These are phyloP conservation scores for Blepharisma stoltei DNA, from an alignment of 73 alveolate genomes.

Conservation along the genomic window DNA sequence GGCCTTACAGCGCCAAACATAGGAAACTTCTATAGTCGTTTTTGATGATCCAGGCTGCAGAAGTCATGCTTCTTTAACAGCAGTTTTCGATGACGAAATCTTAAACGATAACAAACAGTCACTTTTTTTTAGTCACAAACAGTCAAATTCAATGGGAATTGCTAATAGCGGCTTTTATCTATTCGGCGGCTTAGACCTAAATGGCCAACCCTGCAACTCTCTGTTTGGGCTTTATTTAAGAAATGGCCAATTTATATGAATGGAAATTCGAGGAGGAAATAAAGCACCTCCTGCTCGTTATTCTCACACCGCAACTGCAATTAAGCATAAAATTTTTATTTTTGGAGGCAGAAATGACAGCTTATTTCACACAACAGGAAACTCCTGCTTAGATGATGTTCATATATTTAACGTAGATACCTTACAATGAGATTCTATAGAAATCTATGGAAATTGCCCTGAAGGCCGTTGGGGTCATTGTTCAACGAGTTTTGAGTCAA, in stretches of 20 bases:
- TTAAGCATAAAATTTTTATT: background rate
- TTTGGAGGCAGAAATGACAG: slow-evolving; percentile 5
- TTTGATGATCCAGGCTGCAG: background rate
- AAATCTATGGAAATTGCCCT: background rate
- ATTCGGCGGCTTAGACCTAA: background rate
- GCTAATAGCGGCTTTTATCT: background rate
- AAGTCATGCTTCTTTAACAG: background rate
- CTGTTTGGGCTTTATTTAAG: background rate
- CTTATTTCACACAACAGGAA: background rate
- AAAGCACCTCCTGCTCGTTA: slow-evolving; percentile 7
- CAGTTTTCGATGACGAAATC: background rate
- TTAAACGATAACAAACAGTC: background rate
- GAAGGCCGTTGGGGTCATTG: slow-evolving; percentile 5
- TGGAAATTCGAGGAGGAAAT: background rate
- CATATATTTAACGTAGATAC: background rate
- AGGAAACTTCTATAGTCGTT: too few relatives aligned
- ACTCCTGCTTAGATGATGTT: background rate
- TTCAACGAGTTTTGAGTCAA: background rate
- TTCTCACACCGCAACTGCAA: background rate
- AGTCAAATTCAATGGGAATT: background rate
- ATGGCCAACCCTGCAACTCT: background rate
- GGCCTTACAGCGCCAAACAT: too few relatives aligned
- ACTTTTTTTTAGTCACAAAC: background rate
- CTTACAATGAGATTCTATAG: background rate
- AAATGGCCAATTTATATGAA: background rate